Evolutionary conservation across 192 early-diverging fungal genomes (phyloP), one percentile per base, ranked within the genome.

Genomic region (Phlyctochytrium bullatum): DNA sequence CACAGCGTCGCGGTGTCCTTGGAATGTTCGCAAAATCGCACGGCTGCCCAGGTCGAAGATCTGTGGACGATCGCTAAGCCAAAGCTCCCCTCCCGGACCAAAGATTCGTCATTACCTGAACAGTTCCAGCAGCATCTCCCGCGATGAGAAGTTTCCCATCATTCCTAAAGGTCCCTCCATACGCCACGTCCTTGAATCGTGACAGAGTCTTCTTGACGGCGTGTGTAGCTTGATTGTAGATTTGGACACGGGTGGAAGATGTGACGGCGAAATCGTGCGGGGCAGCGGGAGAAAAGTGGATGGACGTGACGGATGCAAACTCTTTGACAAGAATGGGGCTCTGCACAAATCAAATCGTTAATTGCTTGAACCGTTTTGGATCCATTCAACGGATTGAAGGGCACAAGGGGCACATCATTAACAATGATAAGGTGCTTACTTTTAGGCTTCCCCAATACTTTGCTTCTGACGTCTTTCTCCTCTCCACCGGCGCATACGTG

Each of bases 61-160:
- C 79, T n/a, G n/a, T n/a, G n/a, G n/a, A n/a, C n/a, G n/a, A n/a
- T n/a, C n/a, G n/a, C n/a, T 82, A 23, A 28, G 23, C 24, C 29
- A 16, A 33, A 74, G 54, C 1, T 51, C 52, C 31, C 3, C 17
- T 76, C 17, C 6, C 17, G 23, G 20, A 64, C 32, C 58, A 80
- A 16, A 47, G 57, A 34, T 14, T 57, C 16, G 27, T 25, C 20
- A 2, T 47, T 25, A 66, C 71, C 73, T 96, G 94, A 28, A 99
- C 88, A 63, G 90, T 64, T 53, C 94, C 94, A 25, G 87, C 84
- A 47, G 88, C 91, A 83, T 98, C 95, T 59, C 96, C 94, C 10
- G 94, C 95, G 20, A 97, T 91, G 24, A 99, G 67, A 36, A 99
- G 79, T 76, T 93, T 92, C 29, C 93, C 94, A 75, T 98, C 96